Conservation (phyloP, 1,139 yeast genomes). For the Taphrina pruni region DNA sequence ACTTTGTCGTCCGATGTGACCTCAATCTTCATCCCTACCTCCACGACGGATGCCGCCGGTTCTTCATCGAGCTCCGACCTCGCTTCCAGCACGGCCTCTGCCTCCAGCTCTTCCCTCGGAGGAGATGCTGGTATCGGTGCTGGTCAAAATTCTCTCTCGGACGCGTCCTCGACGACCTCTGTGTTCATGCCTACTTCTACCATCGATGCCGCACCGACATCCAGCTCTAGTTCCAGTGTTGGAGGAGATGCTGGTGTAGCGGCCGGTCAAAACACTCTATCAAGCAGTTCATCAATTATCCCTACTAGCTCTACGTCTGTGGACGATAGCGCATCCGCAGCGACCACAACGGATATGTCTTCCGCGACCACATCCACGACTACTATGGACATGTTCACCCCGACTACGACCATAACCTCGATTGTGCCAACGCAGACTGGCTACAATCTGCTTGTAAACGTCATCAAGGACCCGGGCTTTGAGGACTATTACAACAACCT, state of each 20-base stretch:
- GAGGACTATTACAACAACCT: not conserved
- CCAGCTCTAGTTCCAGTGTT: too few species aligned
- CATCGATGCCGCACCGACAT: not conserved
- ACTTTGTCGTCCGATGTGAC: not conserved
- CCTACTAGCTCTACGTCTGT: too few species aligned
- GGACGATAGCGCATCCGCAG: not conserved
- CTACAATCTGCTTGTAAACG: not conserved
- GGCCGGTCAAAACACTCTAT: too few species aligned
- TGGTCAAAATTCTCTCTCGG: slow-evolving; percentile 5
- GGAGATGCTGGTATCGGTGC: slow-evolving; percentile 18
- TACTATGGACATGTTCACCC: not conserved
- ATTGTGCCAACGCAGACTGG: not conserved
- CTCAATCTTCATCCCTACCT: not conserved
- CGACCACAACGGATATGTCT: not conserved
- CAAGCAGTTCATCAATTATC: too few species aligned
- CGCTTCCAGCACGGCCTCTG: not conserved
- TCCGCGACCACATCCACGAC: not conserved
- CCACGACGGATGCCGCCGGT: not conserved
- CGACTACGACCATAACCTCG: too few species aligned
- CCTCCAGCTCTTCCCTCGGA: not conserved
- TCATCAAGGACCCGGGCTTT: not conserved
- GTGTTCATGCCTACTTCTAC: not conserved
- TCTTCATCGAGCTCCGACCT: not conserved
- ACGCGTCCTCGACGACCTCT: not conserved
- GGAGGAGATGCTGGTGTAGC: too few species aligned